phyloP scores from a whole-genome alignment of 768 basidiomycete genomes.

The Agaricus sinodeliciosus region DNA sequence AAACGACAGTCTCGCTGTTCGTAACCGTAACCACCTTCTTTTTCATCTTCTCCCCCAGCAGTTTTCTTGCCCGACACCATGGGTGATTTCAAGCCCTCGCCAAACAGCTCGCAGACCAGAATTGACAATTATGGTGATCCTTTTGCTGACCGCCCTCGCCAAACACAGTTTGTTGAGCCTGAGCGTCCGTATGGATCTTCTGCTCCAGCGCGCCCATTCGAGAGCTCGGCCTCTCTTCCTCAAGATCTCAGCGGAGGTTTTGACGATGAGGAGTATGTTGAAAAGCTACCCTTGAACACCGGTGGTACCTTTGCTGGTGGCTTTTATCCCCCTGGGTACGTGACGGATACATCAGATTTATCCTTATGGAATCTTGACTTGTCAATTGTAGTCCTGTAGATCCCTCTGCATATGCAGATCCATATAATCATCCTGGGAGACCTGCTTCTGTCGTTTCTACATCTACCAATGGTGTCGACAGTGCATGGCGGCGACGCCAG shows the following conservation, averaged over 20 bases:
- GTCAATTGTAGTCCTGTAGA: slow-evolving; percentile 34
- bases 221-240: slow-evolving; percentile 50
- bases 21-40: slow-evolving; percentile 11
- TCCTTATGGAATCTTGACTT: slow-evolving; percentile 5
- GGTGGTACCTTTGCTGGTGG: slow-evolving; percentile 50
- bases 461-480: slow-evolving; percentile 51
- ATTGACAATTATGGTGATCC: slow-evolving; percentile 50
- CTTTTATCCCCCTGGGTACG: slow-evolving; percentile 73
- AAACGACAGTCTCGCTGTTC: slow-evolving; percentile 2
- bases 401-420: slow-evolving; percentile 60
- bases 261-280: slow-evolving; percentile 64
- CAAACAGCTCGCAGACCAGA: slow-evolving; percentile 22
- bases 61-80: slow-evolving; percentile 18
- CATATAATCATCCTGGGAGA: slow-evolving; percentile 40
- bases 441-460: slow-evolving; percentile 47
- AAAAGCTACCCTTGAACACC: slow-evolving; percentile 70
- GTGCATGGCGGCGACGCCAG: slow-evolving; percentile 70
- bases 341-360: slow-evolving; percentile 12
- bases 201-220: slow-evolving; percentile 38
- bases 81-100: slow-evolving; percentile 34
- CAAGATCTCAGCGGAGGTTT: slow-evolving; percentile 43
- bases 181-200: slow-evolving; percentile 32
- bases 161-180: slow-evolving; percentile 56
- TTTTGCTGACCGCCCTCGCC: slow-evolving; percentile 63
- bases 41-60: slow-evolving; percentile 5